Conservation (phyloP, 805 yeast species). For the Torulaspora gathmanii region DNA sequence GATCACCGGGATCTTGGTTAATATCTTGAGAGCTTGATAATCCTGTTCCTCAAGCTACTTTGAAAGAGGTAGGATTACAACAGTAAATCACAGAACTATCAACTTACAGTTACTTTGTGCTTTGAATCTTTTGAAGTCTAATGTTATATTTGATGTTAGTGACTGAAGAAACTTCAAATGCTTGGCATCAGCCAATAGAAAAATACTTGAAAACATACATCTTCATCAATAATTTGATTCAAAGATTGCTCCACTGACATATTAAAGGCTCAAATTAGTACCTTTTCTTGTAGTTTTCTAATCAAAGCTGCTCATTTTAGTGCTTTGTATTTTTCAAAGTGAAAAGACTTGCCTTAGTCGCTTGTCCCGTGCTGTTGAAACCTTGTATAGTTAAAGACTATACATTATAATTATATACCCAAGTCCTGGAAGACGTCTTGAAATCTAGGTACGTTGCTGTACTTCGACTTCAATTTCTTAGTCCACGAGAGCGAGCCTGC, state of each 20-base stretch:
- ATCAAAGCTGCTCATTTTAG: not conserved
- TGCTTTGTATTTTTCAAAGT: not conserved
- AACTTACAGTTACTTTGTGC: constrained; percentile 22
- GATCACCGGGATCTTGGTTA: constrained; percentile 3
- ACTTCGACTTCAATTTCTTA: constrained; percentile 19
- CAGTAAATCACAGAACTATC: not conserved
- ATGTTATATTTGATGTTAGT: constrained; percentile 7
- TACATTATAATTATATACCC: constrained; percentile 18
- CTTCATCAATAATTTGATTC: constrained; percentile 19
- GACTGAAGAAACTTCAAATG: not conserved
- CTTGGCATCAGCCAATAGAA: not conserved
- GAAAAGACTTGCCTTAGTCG: not conserved
- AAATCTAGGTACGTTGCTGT: constrained; percentile 24
- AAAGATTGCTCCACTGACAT: constrained; percentile 22
- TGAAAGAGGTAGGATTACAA: not conserved
- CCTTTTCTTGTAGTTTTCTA: too few species aligned
- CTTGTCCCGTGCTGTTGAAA: not conserved
- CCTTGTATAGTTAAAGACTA: constrained; percentile 2
- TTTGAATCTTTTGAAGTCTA: constrained; percentile 11
- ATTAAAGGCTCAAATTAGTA: not conserved
- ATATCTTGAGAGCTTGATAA: not conserved
- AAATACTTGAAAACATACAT: constrained; percentile 13
- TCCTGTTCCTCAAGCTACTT: not conserved
- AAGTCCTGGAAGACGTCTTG: constrained; percentile 21
- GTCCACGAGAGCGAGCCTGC: constrained; percentile 34